Evolutionary conservation across 2,329 filamentous ascomycete genomes (phyloP).

Genomic region (Tolypocladium amazonense): DNA sequence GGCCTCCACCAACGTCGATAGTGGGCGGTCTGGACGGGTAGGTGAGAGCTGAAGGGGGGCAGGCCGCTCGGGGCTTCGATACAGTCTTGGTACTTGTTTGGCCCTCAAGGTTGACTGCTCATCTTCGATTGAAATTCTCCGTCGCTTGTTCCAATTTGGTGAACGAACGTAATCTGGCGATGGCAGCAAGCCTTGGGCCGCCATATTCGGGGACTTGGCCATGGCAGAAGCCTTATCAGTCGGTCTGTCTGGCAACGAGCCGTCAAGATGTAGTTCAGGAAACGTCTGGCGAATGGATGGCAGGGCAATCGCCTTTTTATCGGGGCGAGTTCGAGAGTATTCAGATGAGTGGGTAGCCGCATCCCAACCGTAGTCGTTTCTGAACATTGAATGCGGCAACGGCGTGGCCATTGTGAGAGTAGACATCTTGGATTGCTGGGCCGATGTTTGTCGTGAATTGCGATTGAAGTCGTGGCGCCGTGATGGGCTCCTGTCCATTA

Average conservation of each 20-base stretch:
- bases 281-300: slow-evolving; percentile 39
- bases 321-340: slow-evolving; percentile 22
- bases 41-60: slow-evolving; percentile 26
- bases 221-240: neutral
- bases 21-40: slow-evolving; percentile 15
- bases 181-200: slow-evolving; percentile 10
- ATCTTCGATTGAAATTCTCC: slow-evolving; percentile 31
- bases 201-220: neutral
- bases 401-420: slow-evolving; percentile 36
- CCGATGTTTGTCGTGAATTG: slow-evolving; percentile 12
- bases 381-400: slow-evolving; percentile 28
- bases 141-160: slow-evolving; percentile 35
- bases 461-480: slow-evolving; percentile 18
- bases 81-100: slow-evolving; percentile 36
- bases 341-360: slow-evolving; percentile 20
- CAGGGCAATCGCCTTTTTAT: slow-evolving; percentile 31
- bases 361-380: slow-evolving; percentile 29
- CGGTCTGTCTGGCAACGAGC: neutral
- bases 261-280: slow-evolving; percentile 30
- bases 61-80: slow-evolving; percentile 23
- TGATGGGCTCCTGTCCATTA: slow-evolving; percentile 31
- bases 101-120: slow-evolving; percentile 26
- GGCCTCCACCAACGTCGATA: slow-evolving; percentile 15
- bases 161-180: slow-evolving; percentile 40
- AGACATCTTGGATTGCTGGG: slow-evolving; percentile 32